These are phyloP conservation scores for Mycena latifolia DNA, from an alignment of 768 basidiomycete species.

Conservation along the genomic window DNA sequence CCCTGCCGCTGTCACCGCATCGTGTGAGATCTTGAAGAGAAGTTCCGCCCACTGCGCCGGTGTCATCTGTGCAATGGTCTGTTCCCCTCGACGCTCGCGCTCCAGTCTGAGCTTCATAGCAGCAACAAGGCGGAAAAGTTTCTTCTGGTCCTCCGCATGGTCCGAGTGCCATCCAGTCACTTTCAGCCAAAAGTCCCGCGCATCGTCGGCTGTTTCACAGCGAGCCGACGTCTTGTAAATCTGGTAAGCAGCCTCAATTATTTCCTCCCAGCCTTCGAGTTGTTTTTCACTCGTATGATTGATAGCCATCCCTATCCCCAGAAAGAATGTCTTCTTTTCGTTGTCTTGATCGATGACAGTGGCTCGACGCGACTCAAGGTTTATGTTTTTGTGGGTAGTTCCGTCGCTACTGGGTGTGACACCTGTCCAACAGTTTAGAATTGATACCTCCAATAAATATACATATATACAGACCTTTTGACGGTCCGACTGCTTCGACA, in stretches of 20 bases:
- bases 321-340: background rate
- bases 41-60: conserved; percentile 2
- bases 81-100: conserved; percentile 9
- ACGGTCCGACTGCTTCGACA: conserved; percentile 4
- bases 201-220: background rate
- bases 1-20: background rate
- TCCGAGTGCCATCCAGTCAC: conserved; percentile 35
- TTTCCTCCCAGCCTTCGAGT: conserved; percentile 34
- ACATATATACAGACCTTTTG: conserved; percentile 7
- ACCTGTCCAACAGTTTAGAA: conserved; percentile 12
- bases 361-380: conserved; percentile 24
- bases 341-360: conserved; percentile 13
- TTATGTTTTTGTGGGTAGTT: conserved; percentile 36
- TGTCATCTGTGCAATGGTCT: conserved; percentile 4
- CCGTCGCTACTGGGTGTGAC: conserved; percentile 35
- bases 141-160: conserved; percentile 40
- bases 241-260: conserved; percentile 15
- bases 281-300: conserved; percentile 42
- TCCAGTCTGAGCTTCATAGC: conserved; percentile 6
- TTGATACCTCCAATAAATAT: too few species aligned
- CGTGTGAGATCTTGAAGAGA: conserved; percentile 3
- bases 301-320: conserved; percentile 15
- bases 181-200: conserved; percentile 21
- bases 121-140: conserved; percentile 16
- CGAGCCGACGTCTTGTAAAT: background rate